Evolutionary conservation across 352 stramenopile species (phyloP), one percentile per base, ranked within the genome.

Genomic region (Phytopythium delawarense): DNA sequence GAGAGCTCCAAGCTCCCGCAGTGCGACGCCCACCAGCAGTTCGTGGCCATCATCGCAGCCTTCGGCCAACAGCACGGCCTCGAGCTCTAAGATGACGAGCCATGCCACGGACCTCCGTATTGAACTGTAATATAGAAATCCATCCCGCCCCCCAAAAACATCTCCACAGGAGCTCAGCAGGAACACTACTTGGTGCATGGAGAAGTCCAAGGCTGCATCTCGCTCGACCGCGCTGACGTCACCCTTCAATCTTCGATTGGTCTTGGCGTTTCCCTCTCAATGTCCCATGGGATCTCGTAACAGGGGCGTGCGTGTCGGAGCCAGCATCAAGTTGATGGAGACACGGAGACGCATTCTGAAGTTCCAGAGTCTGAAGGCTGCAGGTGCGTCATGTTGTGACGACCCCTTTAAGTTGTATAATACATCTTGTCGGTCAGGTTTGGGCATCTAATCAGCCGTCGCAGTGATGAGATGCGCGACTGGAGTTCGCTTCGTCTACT

Each of bases 21-120:
- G 51, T 32, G 32, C 34, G 51, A 57, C 51, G 30, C n/a, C 5
- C 51, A 57, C 32, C 51, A 46, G 18, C 30, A 57, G 34, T 44
- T 46, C 51, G 51, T 23, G 18, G 51, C 51, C 32, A 45, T 46
- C 51, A 32, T 57, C 30, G 32, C 2, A 8, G 51, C 30, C 5
- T 57, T 57, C n/a, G 28, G 28, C n/a, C 51, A 57, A 7, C 51
- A 57, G 30, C 51, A 30, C n/a, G 7, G 32, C 20, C 34, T 45
- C n/a, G 51, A 12, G 30, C 30, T 57, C 16, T 57, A 57, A 42
- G 30, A n/a, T 39, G 20, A 7, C 11, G 9, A 32, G 7, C 5
- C 45, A 20, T 32, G 28, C 1, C 5, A 40, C 40, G 46, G n/a
- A 20, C 13, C 39, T 45, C 16, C 1, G 40, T 23, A 48, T 25